phyloP scores from a whole-genome alignment of 768 basidiomycete genomes.

The Pulveroboletus sp. region DNA sequence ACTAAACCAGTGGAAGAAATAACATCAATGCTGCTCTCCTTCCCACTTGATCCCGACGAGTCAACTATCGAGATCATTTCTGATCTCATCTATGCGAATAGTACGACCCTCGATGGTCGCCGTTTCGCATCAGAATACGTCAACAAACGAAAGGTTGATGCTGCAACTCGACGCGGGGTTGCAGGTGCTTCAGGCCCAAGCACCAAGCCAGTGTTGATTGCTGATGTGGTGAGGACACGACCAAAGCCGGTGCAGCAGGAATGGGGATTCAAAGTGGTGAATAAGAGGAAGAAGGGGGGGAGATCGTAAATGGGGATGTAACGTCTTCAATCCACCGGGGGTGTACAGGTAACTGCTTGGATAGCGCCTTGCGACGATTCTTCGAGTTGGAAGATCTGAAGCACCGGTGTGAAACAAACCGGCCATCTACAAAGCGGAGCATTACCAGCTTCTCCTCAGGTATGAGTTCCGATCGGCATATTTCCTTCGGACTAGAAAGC shows the following conservation, averaged over 20 bases:
- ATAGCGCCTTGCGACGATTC: slow-evolving; percentile 13
- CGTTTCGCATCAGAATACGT: slow-evolving; percentile 93
- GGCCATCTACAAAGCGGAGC: background rate
- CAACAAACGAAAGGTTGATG: slow-evolving; percentile 80
- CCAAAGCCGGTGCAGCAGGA: slow-evolving; percentile 72
- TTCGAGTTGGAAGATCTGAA: background rate
- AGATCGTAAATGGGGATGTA: slow-evolving; percentile 37
- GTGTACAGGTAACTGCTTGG: slow-evolving; percentile 21
- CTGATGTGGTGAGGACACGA: slow-evolving; percentile 86
- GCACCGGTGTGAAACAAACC: background rate
- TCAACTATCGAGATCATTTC: slow-evolving; percentile 88
- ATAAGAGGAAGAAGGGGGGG: slow-evolving; percentile 89
- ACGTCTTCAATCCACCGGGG: background rate
- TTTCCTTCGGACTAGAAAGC: background rate
- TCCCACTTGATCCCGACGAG: slow-evolving; percentile 84
- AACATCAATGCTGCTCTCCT: slow-evolving; percentile 89
- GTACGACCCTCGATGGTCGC: slow-evolving; percentile 90
- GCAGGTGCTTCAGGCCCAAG: slow-evolving; percentile 29
- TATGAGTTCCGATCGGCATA: background rate
- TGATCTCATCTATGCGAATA: slow-evolving; percentile 91
- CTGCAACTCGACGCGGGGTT: slow-evolving; percentile 47
- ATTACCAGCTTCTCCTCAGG: background rate
- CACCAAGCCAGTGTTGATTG: slow-evolving; percentile 65
- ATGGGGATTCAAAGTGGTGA: slow-evolving; percentile 92
- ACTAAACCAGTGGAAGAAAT: slow-evolving; percentile 81